Conservation (phyloP, 148 eudicot species). For the Vaccinium myrtillus region DNA sequence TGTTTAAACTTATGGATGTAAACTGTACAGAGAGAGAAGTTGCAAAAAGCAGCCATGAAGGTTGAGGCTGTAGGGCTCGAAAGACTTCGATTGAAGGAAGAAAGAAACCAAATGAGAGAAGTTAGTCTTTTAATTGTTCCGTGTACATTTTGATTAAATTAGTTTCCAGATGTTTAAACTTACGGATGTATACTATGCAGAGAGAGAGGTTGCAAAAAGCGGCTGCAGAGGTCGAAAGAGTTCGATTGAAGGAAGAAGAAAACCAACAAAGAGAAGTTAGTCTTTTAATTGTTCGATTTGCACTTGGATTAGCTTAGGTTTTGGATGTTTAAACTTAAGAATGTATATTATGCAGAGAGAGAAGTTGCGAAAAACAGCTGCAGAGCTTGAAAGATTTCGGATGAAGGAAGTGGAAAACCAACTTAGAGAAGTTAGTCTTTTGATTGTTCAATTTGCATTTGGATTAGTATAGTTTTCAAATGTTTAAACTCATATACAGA, state of each 20-base stretch:
- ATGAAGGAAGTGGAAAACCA: too few species aligned
- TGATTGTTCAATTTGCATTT: constrained; percentile 11
- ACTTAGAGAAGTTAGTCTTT: constrained; percentile 33
- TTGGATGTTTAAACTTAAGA: background rate
- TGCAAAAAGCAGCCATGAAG: constrained; percentile 63
- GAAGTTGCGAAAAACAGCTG: constrained; percentile 55
- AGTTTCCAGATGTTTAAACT: constrained; percentile 7
- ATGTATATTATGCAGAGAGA: constrained; percentile 50
- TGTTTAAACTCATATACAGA: constrained; percentile 34
- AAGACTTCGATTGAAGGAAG: constrained; percentile 9
- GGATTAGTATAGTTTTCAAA: background rate
- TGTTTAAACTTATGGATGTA: constrained; percentile 15
- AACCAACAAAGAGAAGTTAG: constrained; percentile 35
- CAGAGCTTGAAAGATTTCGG: background rate
- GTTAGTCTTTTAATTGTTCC: constrained; percentile 37
- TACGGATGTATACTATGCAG: background rate
- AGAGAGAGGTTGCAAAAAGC: too few species aligned
- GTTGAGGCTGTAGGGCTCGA: constrained; percentile 76
- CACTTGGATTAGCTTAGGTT: constrained; percentile 7
- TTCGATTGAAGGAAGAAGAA: constrained; percentile 54
- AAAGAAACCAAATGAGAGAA: background rate
- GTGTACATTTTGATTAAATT: constrained; percentile 10
- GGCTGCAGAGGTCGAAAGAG: constrained; percentile 63
- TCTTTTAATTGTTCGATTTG: constrained; percentile 11
- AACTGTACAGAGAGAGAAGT: constrained; percentile 57